A percentile compares a stretch with the other conserved stretches of the same genome.
Conservation (phyloP, 2,329 filamentous ascomycete genomes). For the Colletotrichum siamense region DNA sequence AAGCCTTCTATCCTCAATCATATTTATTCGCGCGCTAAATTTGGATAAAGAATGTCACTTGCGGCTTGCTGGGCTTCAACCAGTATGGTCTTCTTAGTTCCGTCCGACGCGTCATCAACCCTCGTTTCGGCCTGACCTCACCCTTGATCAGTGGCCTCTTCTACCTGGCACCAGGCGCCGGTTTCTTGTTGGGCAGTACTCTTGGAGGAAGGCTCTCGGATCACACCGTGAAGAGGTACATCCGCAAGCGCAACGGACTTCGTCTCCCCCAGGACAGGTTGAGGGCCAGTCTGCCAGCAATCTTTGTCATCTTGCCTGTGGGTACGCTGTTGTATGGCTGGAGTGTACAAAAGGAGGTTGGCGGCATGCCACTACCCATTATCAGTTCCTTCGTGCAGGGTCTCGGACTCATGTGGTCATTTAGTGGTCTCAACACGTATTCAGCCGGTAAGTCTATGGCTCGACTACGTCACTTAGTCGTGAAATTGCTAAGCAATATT, state of each 20-base stretch:
- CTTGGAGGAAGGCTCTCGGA: constrained; percentile 75
- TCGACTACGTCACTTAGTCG: neutral
- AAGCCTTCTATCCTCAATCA: constrained; percentile 27
- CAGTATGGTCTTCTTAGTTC: constrained; percentile 73
- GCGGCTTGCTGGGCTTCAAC: constrained; percentile 65
- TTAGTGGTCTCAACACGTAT: constrained; percentile 44
- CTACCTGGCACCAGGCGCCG: constrained; percentile 72
- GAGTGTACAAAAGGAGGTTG: constrained; percentile 34
- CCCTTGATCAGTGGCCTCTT: constrained; percentile 73
- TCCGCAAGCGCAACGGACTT: constrained; percentile 53
- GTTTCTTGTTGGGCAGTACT: constrained; percentile 71
- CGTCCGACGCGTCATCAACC: constrained; percentile 74
- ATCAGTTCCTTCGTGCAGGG: constrained; percentile 37
- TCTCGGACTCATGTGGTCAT: constrained; percentile 39
- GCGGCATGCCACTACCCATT: constrained; percentile 39
- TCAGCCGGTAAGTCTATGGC: constrained; percentile 34
- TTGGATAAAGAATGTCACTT: constrained; percentile 2
- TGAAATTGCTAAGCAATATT: neutral
- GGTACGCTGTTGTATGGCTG: constrained; percentile 76
- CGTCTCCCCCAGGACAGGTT: constrained; percentile 75
- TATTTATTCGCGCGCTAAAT: accelerated
- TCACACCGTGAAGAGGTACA: constrained; percentile 64
- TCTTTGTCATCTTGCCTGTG: constrained; percentile 64
- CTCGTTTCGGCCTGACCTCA: constrained; percentile 67
- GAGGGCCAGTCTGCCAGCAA: constrained; percentile 63